A percentile compares a stretch with the other conserved stretches of the same genome.
Evolutionary conservation across 2,329 filamentous ascomycete genomes (phyloP).

Genomic region (Podosphaera xanthii): DNA sequence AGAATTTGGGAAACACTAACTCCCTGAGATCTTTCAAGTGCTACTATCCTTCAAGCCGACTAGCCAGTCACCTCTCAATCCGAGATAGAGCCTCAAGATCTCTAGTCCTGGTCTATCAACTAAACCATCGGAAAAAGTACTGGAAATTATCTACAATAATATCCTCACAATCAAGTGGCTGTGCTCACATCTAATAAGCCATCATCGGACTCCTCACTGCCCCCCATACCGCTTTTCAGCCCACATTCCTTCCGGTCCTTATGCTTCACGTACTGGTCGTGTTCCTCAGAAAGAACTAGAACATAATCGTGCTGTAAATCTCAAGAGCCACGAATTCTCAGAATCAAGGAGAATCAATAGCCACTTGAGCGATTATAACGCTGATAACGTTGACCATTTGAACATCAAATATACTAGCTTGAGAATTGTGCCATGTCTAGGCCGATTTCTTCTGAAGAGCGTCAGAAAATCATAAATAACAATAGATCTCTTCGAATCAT

Average conservation of each 20-base stretch:
- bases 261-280: neutral
- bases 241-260: neutral
- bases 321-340: conserved; percentile 6
- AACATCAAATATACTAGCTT: conserved; percentile 8
- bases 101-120: neutral
- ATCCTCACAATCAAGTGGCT: neutral
- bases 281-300: neutral
- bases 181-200: neutral
- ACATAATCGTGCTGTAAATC: neutral
- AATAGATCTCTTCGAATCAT: conserved; percentile 17
- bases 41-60: neutral
- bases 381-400: conserved; percentile 1
- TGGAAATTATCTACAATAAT: neutral
- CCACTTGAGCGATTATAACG: conserved; percentile 2
- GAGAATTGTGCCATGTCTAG: conserved; percentile 13
- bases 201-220: neutral
- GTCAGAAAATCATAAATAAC: conserved; percentile 15
- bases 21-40: too few relatives aligned
- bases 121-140: neutral
- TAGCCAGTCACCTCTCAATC: neutral
- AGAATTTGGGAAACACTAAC: neutral
- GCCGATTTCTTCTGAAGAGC: conserved; percentile 13
- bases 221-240: neutral
- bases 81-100: neutral
- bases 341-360: conserved; percentile 6